Evolutionary conservation across 83 land plant species (phyloP).

Genomic region (Larix sibirica): DNA sequence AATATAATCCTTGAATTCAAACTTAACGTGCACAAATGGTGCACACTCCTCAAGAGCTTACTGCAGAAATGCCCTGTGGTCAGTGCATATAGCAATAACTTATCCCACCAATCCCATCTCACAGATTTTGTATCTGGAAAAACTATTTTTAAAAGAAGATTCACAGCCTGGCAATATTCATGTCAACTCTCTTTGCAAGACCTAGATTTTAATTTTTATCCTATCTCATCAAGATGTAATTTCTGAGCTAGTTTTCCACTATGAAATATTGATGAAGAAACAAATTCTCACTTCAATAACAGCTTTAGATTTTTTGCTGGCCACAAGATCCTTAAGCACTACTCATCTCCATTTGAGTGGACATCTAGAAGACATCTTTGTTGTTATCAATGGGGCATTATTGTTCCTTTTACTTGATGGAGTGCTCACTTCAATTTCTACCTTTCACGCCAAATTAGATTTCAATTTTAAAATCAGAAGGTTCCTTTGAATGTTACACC

Average conservation of each 20-base stretch:
- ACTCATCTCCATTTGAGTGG: background rate
- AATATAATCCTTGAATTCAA: conserved; percentile 1
- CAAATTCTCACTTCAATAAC: background rate
- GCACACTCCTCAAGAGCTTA: background rate
- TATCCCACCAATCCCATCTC: background rate
- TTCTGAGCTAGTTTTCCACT: background rate
- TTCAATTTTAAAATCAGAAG: background rate
- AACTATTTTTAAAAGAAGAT: background rate
- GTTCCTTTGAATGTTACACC: background rate
- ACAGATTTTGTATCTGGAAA: background rate
- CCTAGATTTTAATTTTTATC: background rate
- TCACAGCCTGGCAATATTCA: background rate
- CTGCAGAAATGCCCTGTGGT: background rate
- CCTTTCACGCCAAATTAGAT: background rate
- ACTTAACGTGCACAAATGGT: conserved; percentile 1
- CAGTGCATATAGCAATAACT: background rate
- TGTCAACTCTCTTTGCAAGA: background rate
- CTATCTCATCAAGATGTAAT: background rate
- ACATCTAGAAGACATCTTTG: background rate
- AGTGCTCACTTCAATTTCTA: background rate
- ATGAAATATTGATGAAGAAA: background rate
- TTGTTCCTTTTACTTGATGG: background rate
- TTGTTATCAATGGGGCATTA: no score
- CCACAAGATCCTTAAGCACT: background rate
- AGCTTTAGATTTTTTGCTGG: background rate